These are phyloP conservation scores for Plantago elongata DNA, from an alignment of 257 asterid genomes.

Conservation along the genomic window DNA sequence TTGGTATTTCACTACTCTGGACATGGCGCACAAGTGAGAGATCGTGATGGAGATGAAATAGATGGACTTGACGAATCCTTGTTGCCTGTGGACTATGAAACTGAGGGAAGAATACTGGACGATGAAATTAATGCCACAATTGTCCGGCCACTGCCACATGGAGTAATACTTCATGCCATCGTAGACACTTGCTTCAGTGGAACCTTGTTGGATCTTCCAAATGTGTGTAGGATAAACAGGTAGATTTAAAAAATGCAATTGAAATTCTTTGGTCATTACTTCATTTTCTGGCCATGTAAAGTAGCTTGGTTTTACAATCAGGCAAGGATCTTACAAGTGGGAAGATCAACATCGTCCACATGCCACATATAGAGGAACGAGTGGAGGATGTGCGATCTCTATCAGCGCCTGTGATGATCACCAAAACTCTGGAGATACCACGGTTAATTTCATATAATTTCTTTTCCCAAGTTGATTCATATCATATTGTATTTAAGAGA, in stretches of 20 bases:
- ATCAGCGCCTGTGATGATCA: constrained; percentile 85
- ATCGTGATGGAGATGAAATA: constrained; percentile 62
- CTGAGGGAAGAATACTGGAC: constrained; percentile 72
- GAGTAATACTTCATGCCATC: constrained; percentile 73
- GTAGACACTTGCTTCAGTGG: constrained; percentile 87
- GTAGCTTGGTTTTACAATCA: constrained; percentile 26
- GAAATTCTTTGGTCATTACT: neutral
- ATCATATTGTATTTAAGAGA: too few relatives aligned
- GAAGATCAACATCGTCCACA: constrained; percentile 49
- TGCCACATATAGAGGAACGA: constrained; percentile 49
- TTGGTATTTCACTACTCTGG: constrained; percentile 85
- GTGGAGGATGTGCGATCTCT: constrained; percentile 69
- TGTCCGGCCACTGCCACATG: constrained; percentile 73
- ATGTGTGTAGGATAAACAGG: constrained; percentile 64
- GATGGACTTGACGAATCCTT: constrained; percentile 77
- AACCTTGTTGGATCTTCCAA: constrained; percentile 65
- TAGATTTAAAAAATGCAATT: constrained; percentile 17
- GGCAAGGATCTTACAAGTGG: constrained; percentile 61
- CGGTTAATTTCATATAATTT: constrained; percentile 33
- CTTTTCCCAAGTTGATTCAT: neutral
- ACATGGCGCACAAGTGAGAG: constrained; percentile 61
- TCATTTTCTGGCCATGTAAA: constrained; percentile 9
- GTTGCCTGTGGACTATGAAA: constrained; percentile 67
- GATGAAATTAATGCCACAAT: constrained; percentile 71
- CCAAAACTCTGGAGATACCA: constrained; percentile 74